phyloP scores from a whole-genome alignment of 2,329 filamentous ascomycete genomes.

The Rutstroemia sydowiana region DNA sequence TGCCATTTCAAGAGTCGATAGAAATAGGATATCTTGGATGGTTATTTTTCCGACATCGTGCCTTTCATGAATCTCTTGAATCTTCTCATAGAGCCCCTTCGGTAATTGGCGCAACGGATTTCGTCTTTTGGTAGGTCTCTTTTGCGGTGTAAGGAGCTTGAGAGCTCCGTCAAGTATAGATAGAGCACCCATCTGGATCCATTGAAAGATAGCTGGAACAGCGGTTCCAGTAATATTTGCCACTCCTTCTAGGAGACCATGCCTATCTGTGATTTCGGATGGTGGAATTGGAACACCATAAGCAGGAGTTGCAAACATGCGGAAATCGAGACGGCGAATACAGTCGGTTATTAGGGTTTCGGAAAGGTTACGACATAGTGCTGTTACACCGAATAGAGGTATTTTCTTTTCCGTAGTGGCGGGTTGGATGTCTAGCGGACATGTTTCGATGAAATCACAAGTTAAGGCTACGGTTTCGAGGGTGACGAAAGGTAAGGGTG shows the following conservation, averaged over 20 bases:
- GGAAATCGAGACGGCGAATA: neutral
- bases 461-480: neutral
- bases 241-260: neutral
- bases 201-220: neutral
- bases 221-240: slow-evolving; percentile 4
- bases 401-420: neutral
- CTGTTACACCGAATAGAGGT: neutral
- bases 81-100: neutral
- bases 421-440: neutral
- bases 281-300: neutral
- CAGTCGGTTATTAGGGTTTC: slow-evolving; percentile 6
- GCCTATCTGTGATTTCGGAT: neutral
- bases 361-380: slow-evolving; percentile 2
- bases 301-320: neutral
- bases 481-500: neutral
- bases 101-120: neutral
- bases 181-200: neutral
- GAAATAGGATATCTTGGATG: neutral
- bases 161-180: neutral
- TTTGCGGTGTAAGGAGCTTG: neutral
- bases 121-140: neutral
- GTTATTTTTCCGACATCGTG: neutral
- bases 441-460: neutral
- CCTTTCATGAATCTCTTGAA: neutral
- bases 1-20: neutral